Evolutionary conservation across 441 rosid genomes (phyloP).

Genomic region (Erodium texanum): DNA sequence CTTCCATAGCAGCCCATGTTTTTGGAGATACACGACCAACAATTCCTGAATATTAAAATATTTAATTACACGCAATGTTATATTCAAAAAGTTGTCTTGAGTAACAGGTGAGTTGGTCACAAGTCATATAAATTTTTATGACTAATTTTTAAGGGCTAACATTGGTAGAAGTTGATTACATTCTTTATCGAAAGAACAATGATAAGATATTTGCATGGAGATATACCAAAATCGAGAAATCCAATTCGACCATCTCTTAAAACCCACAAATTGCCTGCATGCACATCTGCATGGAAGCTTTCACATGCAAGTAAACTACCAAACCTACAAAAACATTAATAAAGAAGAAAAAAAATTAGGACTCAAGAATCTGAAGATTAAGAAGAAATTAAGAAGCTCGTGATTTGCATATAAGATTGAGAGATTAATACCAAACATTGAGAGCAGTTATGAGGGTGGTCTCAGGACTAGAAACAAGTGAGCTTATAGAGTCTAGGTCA

Average conservation of each 20-base stretch:
- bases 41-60: conserved; percentile 47
- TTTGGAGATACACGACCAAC: conserved; percentile 95
- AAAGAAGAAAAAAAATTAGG: not conserved
- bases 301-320: conserved; percentile 97
- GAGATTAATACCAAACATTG: conserved; percentile 79
- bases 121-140: not conserved
- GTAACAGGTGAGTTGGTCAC: not conserved
- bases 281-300: conserved; percentile 97
- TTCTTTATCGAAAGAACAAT: not conserved
- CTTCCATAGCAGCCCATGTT: conserved; percentile 96
- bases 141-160: not conserved
- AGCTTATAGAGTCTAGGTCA: conserved; percentile 83
- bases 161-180: not conserved
- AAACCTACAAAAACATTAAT: conserved; percentile 48
- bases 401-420: not conserved
- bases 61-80: not conserved
- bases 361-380: conserved; percentile 1
- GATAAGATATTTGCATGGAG: conserved; percentile 4
- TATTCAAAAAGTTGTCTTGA: not conserved
- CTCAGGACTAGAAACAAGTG: conserved; percentile 85
- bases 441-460: conserved; percentile 89
- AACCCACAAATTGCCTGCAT: conserved; percentile 95
- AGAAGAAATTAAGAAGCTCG: conserved; percentile 7
- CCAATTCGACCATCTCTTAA: conserved; percentile 97
- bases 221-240: conserved; percentile 92